These are phyloP conservation scores for Orychophragmus violaceus DNA, from an alignment of 345 rosid genomes.

Conservation along the genomic window DNA sequence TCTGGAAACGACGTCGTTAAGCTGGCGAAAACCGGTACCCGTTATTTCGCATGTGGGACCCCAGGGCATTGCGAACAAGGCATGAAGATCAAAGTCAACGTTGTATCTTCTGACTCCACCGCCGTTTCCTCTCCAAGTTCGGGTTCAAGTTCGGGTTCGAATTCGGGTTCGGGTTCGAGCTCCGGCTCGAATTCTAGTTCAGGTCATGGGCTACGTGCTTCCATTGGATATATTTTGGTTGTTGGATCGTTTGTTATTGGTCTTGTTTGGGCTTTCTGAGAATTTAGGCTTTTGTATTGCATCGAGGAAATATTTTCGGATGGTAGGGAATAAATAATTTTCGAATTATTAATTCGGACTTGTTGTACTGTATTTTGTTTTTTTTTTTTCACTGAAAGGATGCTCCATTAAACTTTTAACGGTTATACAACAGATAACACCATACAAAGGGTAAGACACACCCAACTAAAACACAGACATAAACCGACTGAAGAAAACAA, in stretches of 20 bases:
- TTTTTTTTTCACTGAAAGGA: too few relatives aligned
- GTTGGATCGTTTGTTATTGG: conserved; percentile 23
- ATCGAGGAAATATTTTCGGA: not conserved
- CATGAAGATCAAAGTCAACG: conserved; percentile 77
- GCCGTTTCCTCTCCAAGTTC: conserved; percentile 9
- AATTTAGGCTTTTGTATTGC: not conserved
- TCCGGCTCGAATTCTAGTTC: conserved; percentile 4
- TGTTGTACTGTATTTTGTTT: too few relatives aligned
- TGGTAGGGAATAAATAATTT: not conserved
- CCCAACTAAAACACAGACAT: too few relatives aligned
- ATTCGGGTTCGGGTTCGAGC: not conserved
- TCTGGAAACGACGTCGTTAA: conserved; percentile 74
- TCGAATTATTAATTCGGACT: not conserved
- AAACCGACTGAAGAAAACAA: too few relatives aligned
- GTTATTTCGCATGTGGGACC: conserved; percentile 87
- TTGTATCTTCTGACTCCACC: conserved; percentile 43
- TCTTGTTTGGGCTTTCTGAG: conserved; percentile 21
- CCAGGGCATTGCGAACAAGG: conserved; percentile 79
- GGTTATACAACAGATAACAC: too few relatives aligned
- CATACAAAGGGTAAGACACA: too few relatives aligned
- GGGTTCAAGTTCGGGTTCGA: not conserved
- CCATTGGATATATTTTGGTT: not conserved
- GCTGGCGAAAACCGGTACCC: conserved; percentile 56
- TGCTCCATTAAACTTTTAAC: too few relatives aligned
- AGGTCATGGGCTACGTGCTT: conserved; percentile 14